Evolutionary conservation across 73 alveolate species (phyloP), one percentile per base, ranked within the genome.

Genomic region (Durusdinium trenchii): DNA sequence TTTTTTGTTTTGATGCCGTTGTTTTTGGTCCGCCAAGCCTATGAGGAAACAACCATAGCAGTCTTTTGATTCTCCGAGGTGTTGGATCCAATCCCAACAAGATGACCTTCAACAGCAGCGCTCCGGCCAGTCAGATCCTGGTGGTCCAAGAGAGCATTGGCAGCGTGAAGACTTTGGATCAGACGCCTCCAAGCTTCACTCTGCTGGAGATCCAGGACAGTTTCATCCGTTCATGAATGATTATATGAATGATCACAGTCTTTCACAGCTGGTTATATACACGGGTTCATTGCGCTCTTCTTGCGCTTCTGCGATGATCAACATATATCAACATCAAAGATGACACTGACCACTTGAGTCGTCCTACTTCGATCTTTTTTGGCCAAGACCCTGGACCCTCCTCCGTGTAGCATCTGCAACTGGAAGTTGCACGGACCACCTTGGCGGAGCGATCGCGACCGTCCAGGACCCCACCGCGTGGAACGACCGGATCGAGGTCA

Each of bases 111-210:
- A 60, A 86, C 61, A 42, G 84, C 46, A 45, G 84, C 40, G 95
- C 35, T 35, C 64, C 76, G 38, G 83, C 73, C 26, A 85, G 81
- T 38, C 95, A 85, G 61, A 43, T 85, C 51, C 60, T 20, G 81
- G 16, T 30, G 60, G 42, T 86, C 47, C 82, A 45, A 30, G 28
- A 36, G 20, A 62, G 43, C 43, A 57, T 86, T 36, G 95, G 95
- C 18, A 61, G 38, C 3, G 78, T 54, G 84, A 86, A 40, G 38
- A 86, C 95, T 35, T 35, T 86, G 95, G 95, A 86, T 60, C 81
- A 86, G 95, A 86, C 84, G 2, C 95, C 95, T 32, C 95, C 95
- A 10, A 86, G 35, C 84, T 86, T 86, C 83, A 86, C 95, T 3
- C 83, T 38, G 30, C 73, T 86, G 82, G 95, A 38, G 35, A 42